Conservation (phyloP, 495 filamentous ascomycete genomes). For the Venustampulla echinocandica region DNA sequence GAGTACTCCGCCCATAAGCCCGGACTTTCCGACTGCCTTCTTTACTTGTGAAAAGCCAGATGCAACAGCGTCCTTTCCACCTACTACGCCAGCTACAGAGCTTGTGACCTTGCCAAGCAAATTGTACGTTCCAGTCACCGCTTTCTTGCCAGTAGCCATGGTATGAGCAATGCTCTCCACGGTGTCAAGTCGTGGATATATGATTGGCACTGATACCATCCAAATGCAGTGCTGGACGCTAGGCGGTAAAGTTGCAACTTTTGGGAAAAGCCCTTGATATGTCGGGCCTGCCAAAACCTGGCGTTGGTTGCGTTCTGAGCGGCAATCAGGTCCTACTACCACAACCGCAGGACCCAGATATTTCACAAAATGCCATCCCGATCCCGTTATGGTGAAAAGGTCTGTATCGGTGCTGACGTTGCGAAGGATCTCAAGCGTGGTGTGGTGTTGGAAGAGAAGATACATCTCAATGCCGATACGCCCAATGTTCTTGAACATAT, state of each 20-base stretch:
- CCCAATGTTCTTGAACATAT: slow-evolving; percentile 97
- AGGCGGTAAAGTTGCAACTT: slow-evolving; percentile 82
- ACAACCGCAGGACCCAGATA: slow-evolving; percentile 87
- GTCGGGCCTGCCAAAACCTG: slow-evolving; percentile 95
- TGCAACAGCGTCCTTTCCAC: slow-evolving; percentile 82
- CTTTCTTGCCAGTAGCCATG: slow-evolving; percentile 91
- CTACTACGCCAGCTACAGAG: slow-evolving; percentile 87
- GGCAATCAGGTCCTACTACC: slow-evolving; percentile 80
- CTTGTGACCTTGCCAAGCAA: slow-evolving; percentile 87
- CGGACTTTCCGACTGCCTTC: slow-evolving; percentile 87
- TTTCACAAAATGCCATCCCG: slow-evolving; percentile 97
- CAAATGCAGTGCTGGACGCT: slow-evolving; percentile 93
- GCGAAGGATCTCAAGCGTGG: slow-evolving; percentile 85
- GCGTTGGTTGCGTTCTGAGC: slow-evolving; percentile 80
- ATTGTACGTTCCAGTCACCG: slow-evolving; percentile 91
- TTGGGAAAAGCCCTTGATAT: slow-evolving; percentile 94
- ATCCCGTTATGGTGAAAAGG: slow-evolving; percentile 92
- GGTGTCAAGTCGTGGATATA: slow-evolving; percentile 87
- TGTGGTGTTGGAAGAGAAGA: slow-evolving; percentile 97
- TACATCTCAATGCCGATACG: slow-evolving; percentile 98
- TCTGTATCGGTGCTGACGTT: slow-evolving; percentile 79
- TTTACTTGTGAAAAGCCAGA: slow-evolving; percentile 91
- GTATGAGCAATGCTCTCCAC: slow-evolving; percentile 85
- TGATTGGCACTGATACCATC: slow-evolving; percentile 83
- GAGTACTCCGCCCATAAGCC: slow-evolving; percentile 86